Evolutionary conservation across 2,329 filamentous ascomycete genomes (phyloP).

Genomic region (Sporothrix variecibatus): DNA sequence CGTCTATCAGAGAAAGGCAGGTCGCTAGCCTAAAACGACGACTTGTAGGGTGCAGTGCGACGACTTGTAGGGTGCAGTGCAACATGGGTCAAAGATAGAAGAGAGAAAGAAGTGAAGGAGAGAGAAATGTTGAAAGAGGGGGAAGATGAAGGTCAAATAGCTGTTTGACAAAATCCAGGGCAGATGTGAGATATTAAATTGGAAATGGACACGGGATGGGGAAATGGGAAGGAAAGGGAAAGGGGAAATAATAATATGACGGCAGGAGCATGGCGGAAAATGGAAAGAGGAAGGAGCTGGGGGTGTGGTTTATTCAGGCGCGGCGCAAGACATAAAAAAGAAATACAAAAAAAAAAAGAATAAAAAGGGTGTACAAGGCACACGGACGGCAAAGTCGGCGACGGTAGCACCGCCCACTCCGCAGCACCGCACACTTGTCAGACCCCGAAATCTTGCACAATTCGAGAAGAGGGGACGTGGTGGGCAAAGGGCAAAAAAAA

Average conservation of each 20-base stretch:
- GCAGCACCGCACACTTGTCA: background rate
- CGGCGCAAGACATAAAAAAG: background rate
- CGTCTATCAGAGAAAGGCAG: background rate
- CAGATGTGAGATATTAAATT: background rate
- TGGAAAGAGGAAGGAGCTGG: slow-evolving; percentile 8
- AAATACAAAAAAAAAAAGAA: background rate
- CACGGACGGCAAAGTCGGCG: slow-evolving; percentile 10
- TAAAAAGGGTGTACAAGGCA: background rate
- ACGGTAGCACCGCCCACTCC: background rate
- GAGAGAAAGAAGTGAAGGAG: background rate
- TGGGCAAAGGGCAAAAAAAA: background rate
- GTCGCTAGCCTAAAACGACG: slow-evolving; percentile 7
- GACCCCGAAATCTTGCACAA: slow-evolving; percentile 1
- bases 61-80: background rate
- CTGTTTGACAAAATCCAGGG: background rate
- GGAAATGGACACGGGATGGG: background rate
- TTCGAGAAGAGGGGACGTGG: background rate
- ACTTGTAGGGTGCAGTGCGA: background rate
- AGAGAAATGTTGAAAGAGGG: background rate
- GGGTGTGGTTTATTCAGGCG: background rate
- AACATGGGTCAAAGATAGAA: background rate
- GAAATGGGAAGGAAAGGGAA: background rate
- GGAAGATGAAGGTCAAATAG: background rate
- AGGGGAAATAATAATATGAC: background rate
- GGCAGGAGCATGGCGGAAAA: background rate